These are phyloP conservation scores for Xylaria venustula DNA, from an alignment of 495 filamentous ascomycete species.

Conservation along the genomic window DNA sequence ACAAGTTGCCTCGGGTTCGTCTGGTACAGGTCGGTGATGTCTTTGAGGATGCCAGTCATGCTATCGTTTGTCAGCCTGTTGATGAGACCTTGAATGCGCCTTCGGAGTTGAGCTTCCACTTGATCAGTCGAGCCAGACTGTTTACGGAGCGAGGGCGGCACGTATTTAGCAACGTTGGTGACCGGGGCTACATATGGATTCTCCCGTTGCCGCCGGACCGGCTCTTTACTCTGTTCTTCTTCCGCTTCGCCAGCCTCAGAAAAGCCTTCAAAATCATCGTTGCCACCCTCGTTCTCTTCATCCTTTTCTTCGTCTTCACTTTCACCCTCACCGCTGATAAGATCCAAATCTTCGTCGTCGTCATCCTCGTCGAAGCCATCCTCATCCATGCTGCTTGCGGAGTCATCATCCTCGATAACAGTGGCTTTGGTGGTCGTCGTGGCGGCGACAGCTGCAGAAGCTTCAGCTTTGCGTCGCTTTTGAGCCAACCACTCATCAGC, in stretches of 20 bases:
- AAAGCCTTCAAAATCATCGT: slow-evolving; percentile 34
- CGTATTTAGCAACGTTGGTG: slow-evolving; percentile 60
- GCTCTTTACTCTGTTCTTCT: slow-evolving; percentile 16
- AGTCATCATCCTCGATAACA: not conserved
- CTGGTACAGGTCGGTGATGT: slow-evolving; percentile 79
- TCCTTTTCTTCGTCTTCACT: slow-evolving; percentile 31
- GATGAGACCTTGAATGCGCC: slow-evolving; percentile 82
- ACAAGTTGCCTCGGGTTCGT: slow-evolving; percentile 80
- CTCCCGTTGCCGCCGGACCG: slow-evolving; percentile 36
- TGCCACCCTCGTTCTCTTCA: slow-evolving; percentile 25
- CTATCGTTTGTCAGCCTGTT: slow-evolving; percentile 93
- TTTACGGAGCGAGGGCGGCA: slow-evolving; percentile 81
- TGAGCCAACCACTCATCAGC: slow-evolving; percentile 51
- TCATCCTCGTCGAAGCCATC: slow-evolving; percentile 30
- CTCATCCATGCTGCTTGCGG: slow-evolving; percentile 11
- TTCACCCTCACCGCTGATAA: slow-evolving; percentile 27
- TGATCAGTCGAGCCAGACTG: slow-evolving; percentile 62
- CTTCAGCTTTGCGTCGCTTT: slow-evolving; percentile 45
- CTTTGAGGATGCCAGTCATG: slow-evolving; percentile 72
- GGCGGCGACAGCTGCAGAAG: slow-evolving; percentile 15
- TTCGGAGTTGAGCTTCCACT: slow-evolving; percentile 63
- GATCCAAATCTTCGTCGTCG: slow-evolving; percentile 25
- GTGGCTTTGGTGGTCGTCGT: not conserved
- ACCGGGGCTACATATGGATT: slow-evolving; percentile 54
- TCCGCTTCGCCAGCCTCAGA: slow-evolving; percentile 28